phyloP scores from a whole-genome alignment of 2,329 filamentous ascomycete species.

The Periconia macrospinosa region DNA sequence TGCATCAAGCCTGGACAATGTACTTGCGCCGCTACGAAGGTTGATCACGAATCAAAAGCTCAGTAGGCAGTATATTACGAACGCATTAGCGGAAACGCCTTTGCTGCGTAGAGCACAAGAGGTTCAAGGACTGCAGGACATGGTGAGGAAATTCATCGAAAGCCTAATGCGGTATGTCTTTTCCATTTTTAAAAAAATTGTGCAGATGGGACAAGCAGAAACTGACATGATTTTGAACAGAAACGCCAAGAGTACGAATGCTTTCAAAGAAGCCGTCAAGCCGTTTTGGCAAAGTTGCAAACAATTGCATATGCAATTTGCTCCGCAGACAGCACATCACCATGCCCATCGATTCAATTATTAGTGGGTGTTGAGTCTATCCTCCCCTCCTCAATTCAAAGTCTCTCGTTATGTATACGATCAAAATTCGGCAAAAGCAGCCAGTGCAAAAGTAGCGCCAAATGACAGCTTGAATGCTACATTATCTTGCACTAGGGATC shows the following conservation, averaged over 20 bases:
- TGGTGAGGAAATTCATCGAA: slow-evolving; percentile 39
- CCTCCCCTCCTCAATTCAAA: neutral
- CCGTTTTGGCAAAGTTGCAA: slow-evolving; percentile 42
- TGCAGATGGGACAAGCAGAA: neutral
- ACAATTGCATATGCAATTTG: slow-evolving; percentile 39
- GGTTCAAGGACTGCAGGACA: slow-evolving; percentile 28
- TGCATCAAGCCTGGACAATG: slow-evolving; percentile 35
- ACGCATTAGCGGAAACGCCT: slow-evolving; percentile 30
- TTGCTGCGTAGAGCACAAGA: slow-evolving; percentile 32
- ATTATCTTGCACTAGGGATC: slow-evolving; percentile 58
- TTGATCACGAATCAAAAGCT: slow-evolving; percentile 34
- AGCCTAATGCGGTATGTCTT: slow-evolving; percentile 35
- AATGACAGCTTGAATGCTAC: slow-evolving; percentile 70
- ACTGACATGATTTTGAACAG: slow-evolving; percentile 31
- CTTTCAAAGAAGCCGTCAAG: slow-evolving; percentile 41
- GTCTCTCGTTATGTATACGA: slow-evolving; percentile 1
- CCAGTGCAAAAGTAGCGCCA: slow-evolving; percentile 71
- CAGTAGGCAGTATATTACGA: slow-evolving; percentile 33
- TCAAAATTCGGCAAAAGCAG: slow-evolving; percentile 63
- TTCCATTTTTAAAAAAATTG: too few relatives aligned
- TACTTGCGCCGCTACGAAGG: slow-evolving; percentile 35
- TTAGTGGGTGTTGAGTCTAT: slow-evolving; percentile 8
- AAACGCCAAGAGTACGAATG: slow-evolving; percentile 33
- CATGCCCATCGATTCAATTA: slow-evolving; percentile 27
- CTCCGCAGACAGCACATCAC: slow-evolving; percentile 33